phyloP scores from a whole-genome alignment of 495 filamentous ascomycete species.

The Hapsidospora chrysogenum region DNA sequence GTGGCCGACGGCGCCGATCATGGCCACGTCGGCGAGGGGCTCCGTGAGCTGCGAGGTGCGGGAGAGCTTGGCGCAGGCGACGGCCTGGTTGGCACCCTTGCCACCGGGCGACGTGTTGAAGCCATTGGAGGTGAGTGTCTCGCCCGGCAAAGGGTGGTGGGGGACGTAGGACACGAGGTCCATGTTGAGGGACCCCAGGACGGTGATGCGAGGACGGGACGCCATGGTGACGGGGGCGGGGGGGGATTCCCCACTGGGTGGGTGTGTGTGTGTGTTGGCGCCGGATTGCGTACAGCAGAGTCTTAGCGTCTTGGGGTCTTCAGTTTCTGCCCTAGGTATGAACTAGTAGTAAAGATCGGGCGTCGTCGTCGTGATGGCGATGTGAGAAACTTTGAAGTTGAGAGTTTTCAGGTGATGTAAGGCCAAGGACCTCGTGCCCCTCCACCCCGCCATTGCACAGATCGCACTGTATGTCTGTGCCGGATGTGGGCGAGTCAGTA shows the following conservation, averaged over 20 bases:
- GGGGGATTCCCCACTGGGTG: neutral
- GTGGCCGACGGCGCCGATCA: conserved; percentile 70
- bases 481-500: too few relatives aligned
- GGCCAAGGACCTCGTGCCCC: too few relatives aligned
- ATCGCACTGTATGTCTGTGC: too few relatives aligned
- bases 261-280: neutral
- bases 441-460: too few relatives aligned
- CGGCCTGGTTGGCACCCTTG: conserved; percentile 93
- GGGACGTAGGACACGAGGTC: conserved; percentile 79
- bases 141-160: conserved; percentile 66
- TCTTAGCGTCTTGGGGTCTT: neutral
- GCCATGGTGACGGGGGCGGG: conserved; percentile 1
- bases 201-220: conserved; percentile 33
- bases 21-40: conserved; percentile 45
- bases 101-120: conserved; percentile 74
- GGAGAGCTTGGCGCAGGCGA: conserved; percentile 45
- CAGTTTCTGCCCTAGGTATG: neutral
- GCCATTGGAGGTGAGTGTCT: conserved; percentile 67
- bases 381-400: too few relatives aligned
- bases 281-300: too few relatives aligned
- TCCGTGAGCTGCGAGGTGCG: conserved; percentile 12
- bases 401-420: too few relatives aligned
- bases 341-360: neutral
- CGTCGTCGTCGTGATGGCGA: neutral
- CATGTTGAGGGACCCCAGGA: conserved; percentile 86